Percentiles rank a stretch among this genome's conserved stretches.
Conservation (phyloP, 495 filamentous ascomycete species). For the Evernia prunastri region DNA sequence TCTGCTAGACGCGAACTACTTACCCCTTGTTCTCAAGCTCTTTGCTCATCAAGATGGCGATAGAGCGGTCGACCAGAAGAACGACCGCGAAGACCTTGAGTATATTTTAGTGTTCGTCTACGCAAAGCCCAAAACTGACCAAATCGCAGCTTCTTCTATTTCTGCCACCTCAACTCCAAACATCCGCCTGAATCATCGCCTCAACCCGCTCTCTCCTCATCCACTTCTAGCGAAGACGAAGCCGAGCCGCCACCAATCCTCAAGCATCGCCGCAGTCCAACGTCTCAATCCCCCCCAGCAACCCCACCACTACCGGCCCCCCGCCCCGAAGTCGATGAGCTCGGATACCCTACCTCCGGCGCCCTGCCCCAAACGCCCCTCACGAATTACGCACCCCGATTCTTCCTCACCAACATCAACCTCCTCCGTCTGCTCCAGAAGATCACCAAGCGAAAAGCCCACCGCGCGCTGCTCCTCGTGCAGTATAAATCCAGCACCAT, state of each 20-base stretch:
- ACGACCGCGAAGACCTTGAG: constrained; percentile 78
- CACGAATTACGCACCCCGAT: constrained; percentile 83
- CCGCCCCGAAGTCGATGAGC: constrained; percentile 80
- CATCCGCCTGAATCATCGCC: constrained; percentile 32
- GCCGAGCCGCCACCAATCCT: constrained; percentile 78
- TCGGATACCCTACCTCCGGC: constrained; percentile 61
- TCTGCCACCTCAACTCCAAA: constrained; percentile 61
- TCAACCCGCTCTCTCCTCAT: constrained; percentile 27
- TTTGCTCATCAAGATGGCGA: constrained; percentile 91
- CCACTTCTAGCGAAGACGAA: constrained; percentile 52
- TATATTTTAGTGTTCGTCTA: too few relatives aligned
- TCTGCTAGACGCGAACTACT: constrained; percentile 85
- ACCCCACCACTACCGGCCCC: constrained; percentile 33
- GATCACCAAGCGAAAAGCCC: constrained; percentile 87
- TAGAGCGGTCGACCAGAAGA: constrained; percentile 73
- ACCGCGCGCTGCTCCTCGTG: constrained; percentile 86
- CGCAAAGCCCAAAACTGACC: too few relatives aligned
- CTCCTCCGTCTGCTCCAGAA: constrained; percentile 94
- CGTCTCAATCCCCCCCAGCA: constrained; percentile 27
- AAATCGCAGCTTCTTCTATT: constrained; percentile 69
- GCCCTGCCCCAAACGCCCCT: constrained; percentile 68
- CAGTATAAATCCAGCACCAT: constrained; percentile 90
- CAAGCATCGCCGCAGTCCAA: constrained; percentile 42
- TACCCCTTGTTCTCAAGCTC: constrained; percentile 85
- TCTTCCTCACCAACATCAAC: constrained; percentile 91